A percentile compares a stretch with the other conserved stretches of the same genome.
phyloP scores from a whole-genome alignment of 2,329 filamentous ascomycete genomes.

The Fusarium longipes region DNA sequence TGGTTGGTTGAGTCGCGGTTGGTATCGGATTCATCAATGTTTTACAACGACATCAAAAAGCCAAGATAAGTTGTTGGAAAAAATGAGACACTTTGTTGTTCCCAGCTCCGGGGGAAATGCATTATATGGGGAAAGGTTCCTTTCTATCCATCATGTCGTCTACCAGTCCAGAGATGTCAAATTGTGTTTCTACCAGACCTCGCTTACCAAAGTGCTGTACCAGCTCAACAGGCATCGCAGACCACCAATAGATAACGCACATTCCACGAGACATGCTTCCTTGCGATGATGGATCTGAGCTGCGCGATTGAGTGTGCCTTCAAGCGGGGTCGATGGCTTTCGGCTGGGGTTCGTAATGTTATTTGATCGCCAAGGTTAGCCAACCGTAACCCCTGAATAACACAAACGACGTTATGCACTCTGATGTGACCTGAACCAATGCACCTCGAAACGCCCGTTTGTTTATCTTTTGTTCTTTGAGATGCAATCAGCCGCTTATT shows the following conservation, averaged over 20 bases:
- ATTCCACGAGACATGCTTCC: slow-evolving; percentile 34
- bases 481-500: slow-evolving; percentile 11
- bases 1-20: slow-evolving; percentile 21
- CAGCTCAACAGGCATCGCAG: slow-evolving; percentile 1
- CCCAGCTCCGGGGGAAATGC: not conserved
- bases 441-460: slow-evolving; percentile 5
- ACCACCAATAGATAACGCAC: slow-evolving; percentile 26
- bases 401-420: slow-evolving; percentile 17
- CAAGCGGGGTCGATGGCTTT: slow-evolving; percentile 31
- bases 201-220: not conserved
- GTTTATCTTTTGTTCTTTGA: not conserved
- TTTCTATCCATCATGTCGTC: not conserved
- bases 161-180: not conserved
- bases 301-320: slow-evolving; percentile 31
- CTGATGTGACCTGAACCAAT: slow-evolving; percentile 19
- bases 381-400: slow-evolving; percentile 27
- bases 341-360: slow-evolving; percentile 18
- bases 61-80: slow-evolving; percentile 22
- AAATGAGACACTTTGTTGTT: not conserved
- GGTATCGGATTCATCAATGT: slow-evolving; percentile 10
- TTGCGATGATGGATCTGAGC: slow-evolving; percentile 34
- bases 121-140: not conserved
- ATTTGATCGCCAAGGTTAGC: slow-evolving; percentile 19
- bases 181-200: not conserved
- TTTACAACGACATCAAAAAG: slow-evolving; percentile 6